Evolutionary conservation across 495 filamentous ascomycete genomes (phyloP), one percentile per base, ranked within the genome.

Genomic region (Aspergillus homomorphus): DNA sequence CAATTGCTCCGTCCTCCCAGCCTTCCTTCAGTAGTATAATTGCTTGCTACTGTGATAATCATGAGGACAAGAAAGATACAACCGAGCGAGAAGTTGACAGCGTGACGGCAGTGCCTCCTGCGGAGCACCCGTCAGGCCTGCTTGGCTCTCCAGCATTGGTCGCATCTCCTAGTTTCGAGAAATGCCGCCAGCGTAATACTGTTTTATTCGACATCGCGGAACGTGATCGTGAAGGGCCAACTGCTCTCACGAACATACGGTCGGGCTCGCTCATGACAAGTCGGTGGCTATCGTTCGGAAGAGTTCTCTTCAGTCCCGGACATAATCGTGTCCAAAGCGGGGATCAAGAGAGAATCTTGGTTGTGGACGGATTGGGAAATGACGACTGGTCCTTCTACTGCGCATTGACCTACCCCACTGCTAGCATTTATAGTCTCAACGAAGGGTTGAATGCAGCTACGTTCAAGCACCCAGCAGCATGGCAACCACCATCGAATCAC

Each of bases 361-460:
- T 99, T 20, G 81, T 99, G 43, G 94, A 99, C 70, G 95, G 95
- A 12, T 83, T 98, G 26, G 89, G 88, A 49, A 90, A 86, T 59
- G 86, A 94, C 63, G 95, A 99, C 70, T 99, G 95, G 95, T 96
- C 92, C 3, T 98, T 95, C 73, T 98, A 96, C 70, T 92, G 89
- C 51, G 91, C 94, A 15, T 81, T 96, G 68, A 95, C 92, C 2
- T 98, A 98, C 62, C 89, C 90, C 0, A 81, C 81, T 26, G 89
- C 90, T 0, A 88, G 86, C 19, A 87, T 98, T 57, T 96, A 96
- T 79, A 95, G 90, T 66, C 80, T 68, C 24, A 75, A 67, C 54
- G 69, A 70, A 19, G 69, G 69, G 9, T 67, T 70, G 21, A 64
- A 71, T 18, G 67, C 69, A 2, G 65, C 74, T 24, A 57, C 65